Conservation (phyloP, 2,329 filamentous ascomycete genomes). For the Talaromyces albobiverticillius region DNA sequence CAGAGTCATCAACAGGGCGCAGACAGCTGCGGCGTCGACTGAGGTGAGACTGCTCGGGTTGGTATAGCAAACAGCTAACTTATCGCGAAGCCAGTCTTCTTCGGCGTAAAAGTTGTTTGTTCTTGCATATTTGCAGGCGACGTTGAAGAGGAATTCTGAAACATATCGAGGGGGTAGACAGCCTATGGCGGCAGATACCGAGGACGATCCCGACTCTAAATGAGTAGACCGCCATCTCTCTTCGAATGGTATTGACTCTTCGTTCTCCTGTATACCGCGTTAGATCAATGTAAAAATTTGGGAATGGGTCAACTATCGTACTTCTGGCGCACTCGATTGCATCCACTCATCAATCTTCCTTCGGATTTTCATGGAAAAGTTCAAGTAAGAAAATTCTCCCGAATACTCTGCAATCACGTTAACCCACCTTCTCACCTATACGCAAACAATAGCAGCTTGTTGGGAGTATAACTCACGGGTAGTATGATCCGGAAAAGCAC, state of each 20-base stretch:
- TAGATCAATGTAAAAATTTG: not conserved
- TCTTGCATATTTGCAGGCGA: conserved; percentile 44
- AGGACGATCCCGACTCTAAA: conserved; percentile 38
- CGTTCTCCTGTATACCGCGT: conserved; percentile 26
- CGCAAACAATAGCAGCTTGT: too few species aligned
- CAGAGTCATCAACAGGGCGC: conserved; percentile 41
- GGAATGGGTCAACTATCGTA: conserved; percentile 14
- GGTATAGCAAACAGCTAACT: conserved; percentile 37
- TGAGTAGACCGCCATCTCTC: conserved; percentile 43
- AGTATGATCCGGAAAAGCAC: conserved; percentile 37
- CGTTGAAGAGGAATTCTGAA: conserved; percentile 41
- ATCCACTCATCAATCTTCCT: conserved; percentile 44
- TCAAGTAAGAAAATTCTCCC: conserved; percentile 45
- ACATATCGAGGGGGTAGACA: conserved; percentile 44
- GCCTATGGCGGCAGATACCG: conserved; percentile 35
- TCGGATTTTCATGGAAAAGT: conserved; percentile 43
- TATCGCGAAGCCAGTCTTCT: conserved; percentile 39
- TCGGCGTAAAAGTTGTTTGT: conserved; percentile 46
- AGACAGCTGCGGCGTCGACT: conserved; percentile 40
- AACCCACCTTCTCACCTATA: not conserved
- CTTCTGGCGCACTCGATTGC: conserved; percentile 35
- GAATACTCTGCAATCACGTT: conserved; percentile 36
- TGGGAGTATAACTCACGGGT: conserved; percentile 31
- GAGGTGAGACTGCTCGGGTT: conserved; percentile 32
- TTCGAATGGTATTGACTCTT: conserved; percentile 38